A percentile compares a stretch with the other conserved stretches of the same genome.
These are phyloP conservation scores for Calonectria hawksworthii DNA, from an alignment of 2,329 filamentous ascomycete genomes.

Conservation along the genomic window DNA sequence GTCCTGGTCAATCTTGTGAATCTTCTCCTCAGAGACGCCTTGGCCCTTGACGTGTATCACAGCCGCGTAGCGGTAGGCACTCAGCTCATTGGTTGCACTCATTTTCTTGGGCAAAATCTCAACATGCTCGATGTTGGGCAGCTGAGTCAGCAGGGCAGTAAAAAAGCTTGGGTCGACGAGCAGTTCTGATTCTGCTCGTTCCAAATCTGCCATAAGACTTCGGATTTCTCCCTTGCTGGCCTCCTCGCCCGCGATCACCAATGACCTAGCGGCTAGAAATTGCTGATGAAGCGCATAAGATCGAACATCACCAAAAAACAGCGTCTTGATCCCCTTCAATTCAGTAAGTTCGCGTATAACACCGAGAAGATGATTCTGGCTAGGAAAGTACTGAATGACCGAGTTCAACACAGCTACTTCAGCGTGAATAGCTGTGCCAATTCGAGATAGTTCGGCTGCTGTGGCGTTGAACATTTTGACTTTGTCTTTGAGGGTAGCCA, in stretches of 20 bases:
- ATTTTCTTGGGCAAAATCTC: neutral
- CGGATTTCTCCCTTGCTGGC: conserved; percentile 20
- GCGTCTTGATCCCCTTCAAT: neutral
- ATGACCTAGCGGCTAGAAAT: conserved; percentile 29
- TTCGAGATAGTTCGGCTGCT: conserved; percentile 32
- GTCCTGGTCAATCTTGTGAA: neutral
- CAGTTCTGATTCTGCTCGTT: neutral
- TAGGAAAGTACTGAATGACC: conserved; percentile 47
- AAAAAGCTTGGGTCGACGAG: neutral
- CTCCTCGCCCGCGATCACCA: neutral
- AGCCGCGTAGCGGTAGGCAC: neutral
- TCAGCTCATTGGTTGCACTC: neutral
- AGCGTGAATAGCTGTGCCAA: conserved; percentile 11
- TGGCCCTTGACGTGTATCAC: neutral
- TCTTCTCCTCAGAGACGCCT: neutral
- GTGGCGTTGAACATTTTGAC: conserved; percentile 38
- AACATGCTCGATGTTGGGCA: neutral
- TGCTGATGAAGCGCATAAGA: conserved; percentile 34
- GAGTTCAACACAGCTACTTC: conserved; percentile 46
- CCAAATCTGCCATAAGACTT: conserved; percentile 32
- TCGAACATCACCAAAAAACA: conserved; percentile 43
- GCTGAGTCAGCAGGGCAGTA: neutral
- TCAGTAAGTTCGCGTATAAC: conserved; percentile 30
- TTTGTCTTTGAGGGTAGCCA: conserved; percentile 20
- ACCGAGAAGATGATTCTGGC: conserved; percentile 35